A percentile compares a stretch with the other conserved stretches of the same genome.
Conservation (phyloP, 176 grass and related monocot species). For the Alloteropsis semialata region DNA sequence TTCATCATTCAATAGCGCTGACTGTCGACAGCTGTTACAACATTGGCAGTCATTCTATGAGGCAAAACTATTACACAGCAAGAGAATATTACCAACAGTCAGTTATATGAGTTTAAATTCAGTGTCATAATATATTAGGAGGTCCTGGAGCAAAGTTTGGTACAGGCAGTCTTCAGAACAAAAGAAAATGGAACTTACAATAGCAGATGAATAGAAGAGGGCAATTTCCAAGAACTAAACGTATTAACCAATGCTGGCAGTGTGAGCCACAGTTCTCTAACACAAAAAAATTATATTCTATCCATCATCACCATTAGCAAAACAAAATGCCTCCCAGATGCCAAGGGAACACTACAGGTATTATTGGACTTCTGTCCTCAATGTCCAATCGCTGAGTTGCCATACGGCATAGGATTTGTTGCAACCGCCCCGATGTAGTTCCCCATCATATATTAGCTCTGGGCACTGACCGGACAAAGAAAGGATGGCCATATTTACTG, state of each 20-base stretch:
- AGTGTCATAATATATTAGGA: conserved; percentile 54
- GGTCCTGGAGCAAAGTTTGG: conserved; percentile 36
- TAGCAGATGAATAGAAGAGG: conserved; percentile 34
- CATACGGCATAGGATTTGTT: conserved; percentile 26
- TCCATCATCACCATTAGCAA: conserved; percentile 49
- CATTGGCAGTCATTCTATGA: neutral
- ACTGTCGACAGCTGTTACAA: neutral
- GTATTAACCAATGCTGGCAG: conserved; percentile 51
- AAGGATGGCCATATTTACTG: conserved; percentile 47
- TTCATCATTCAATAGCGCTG: neutral
- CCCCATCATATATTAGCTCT: conserved; percentile 40
- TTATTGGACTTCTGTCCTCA: conserved; percentile 43
- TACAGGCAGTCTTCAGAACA: conserved; percentile 42
- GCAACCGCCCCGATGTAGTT: conserved; percentile 11
- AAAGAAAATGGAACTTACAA: conserved; percentile 43
- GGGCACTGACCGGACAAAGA: conserved; percentile 28
- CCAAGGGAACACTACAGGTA: conserved; percentile 38
- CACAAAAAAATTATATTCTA: conserved; percentile 47
- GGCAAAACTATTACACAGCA: neutral
- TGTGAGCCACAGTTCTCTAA: conserved; percentile 52
- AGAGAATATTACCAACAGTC: neutral
- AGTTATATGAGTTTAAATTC: conserved; percentile 12
- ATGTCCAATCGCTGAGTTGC: conserved; percentile 23
- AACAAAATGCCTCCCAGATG: conserved; percentile 43
- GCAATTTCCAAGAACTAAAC: conserved; percentile 45